A percentile compares a stretch with the other conserved stretches of the same genome.
phyloP scores from a whole-genome alignment of 2,329 filamentous ascomycete species.

The Monosporascus cannonballus region DNA sequence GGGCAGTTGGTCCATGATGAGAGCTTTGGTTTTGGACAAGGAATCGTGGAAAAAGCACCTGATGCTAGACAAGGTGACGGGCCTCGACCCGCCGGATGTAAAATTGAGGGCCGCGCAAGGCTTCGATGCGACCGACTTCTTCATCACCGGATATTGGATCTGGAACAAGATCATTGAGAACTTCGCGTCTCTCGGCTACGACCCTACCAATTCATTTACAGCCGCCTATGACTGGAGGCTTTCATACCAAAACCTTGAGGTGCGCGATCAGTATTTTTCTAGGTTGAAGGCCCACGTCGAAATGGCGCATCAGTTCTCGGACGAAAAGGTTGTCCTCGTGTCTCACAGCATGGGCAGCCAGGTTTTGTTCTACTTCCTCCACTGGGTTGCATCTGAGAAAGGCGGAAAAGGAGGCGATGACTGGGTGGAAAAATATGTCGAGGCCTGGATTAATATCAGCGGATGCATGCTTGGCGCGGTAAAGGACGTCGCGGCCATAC shows the following conservation, averaged over 20 bases:
- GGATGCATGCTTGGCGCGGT: conserved; percentile 95
- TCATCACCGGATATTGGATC: conserved; percentile 90
- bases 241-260: conserved; percentile 83
- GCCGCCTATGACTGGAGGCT: conserved; percentile 87
- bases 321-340: conserved; percentile 75
- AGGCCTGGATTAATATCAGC: conserved; percentile 96
- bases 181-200: conserved; percentile 89
- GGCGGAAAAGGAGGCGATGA: conserved; percentile 75
- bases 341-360: conserved; percentile 98
- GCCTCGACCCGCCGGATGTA: conserved; percentile 81
- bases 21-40: conserved; percentile 86
- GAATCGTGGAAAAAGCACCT: conserved; percentile 92
- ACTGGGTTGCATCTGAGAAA: conserved; percentile 71
- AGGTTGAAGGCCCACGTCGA: conserved; percentile 88
- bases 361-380: conserved; percentile 80
- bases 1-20: conserved; percentile 99
- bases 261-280: conserved; percentile 89
- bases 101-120: conserved; percentile 92
- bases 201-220: conserved; percentile 69
- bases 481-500: conserved; percentile 82
- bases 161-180: conserved; percentile 99
- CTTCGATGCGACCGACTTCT: conserved; percentile 97
- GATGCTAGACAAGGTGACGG: conserved; percentile 90
- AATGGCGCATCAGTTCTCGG: conserved; percentile 64
- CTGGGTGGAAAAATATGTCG: conserved; percentile 88